Percentiles rank a stretch among this genome's conserved stretches.
Evolutionary conservation across 768 basidiomycete species (phyloP).

Genomic region (Fomitopsis pulvina): DNA sequence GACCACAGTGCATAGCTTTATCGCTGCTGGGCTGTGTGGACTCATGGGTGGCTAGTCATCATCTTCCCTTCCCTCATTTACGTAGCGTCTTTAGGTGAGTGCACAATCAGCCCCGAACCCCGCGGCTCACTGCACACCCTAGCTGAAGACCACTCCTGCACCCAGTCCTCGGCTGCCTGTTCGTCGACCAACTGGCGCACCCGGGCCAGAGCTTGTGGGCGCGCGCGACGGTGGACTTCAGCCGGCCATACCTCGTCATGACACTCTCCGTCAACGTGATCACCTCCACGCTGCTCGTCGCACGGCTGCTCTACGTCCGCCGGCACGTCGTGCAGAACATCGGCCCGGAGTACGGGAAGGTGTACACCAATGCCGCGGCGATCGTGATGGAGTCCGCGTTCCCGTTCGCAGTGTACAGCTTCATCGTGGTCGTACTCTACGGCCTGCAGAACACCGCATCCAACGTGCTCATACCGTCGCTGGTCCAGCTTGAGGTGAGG

Average conservation of each 20-base stretch:
- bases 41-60: constrained; percentile 9
- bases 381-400: constrained; percentile 23
- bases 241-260: constrained; percentile 18
- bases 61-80: constrained; percentile 10
- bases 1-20: constrained; percentile 13
- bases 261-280: constrained; percentile 18
- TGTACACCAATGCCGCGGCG: constrained; percentile 18
- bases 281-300: constrained; percentile 17
- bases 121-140: neutral
- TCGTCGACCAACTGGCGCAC: constrained; percentile 12
- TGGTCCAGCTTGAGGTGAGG: constrained; percentile 18
- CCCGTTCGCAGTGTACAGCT: constrained; percentile 17
- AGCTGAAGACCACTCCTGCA: no score
- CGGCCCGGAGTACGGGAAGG: constrained; percentile 5
- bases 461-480: constrained; percentile 17
- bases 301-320: constrained; percentile 18
- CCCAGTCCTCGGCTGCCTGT: constrained; percentile 12
- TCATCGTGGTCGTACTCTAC: constrained; percentile 20
- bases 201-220: constrained; percentile 12
- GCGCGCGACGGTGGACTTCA: constrained; percentile 11
- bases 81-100: constrained; percentile 13
- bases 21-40: constrained; percentile 18
- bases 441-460: constrained; percentile 10
- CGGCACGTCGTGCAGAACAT: constrained; percentile 16
- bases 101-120: neutral